Percentiles rank a stretch among this genome's conserved stretches.
Conservation (phyloP, 306 rosid species). For the Quercus parvula region DNA sequence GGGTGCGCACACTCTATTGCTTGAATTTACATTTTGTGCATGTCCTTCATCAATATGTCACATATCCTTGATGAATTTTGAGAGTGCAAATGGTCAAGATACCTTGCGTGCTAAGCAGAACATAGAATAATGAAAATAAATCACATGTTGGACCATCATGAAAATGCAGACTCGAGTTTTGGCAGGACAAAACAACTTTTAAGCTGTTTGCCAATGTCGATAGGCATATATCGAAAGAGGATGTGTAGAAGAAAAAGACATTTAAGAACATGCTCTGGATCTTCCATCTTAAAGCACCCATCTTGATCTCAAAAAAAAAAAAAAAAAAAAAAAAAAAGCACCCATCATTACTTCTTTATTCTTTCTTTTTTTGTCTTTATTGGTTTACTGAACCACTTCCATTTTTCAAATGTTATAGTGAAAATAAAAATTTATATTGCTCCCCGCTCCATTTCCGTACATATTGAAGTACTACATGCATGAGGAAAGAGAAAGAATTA, state of each 20-base stretch:
- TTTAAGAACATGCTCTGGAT: conserved; percentile 30
- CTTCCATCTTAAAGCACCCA: conserved; percentile 4
- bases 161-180: neutral
- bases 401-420: too few relatives aligned
- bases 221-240: neutral
- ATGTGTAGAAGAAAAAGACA: neutral
- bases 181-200: neutral
- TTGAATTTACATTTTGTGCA: neutral
- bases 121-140: neutral
- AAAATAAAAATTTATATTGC: too few relatives aligned
- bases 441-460: too few relatives aligned
- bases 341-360: neutral
- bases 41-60: neutral
- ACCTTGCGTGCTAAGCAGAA: neutral
- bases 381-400: too few relatives aligned
- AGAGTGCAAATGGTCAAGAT: neutral
- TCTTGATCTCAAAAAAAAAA: neutral
- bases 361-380: neutral
- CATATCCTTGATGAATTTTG: neutral
- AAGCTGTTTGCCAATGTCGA: neutral
- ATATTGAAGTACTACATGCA: too few relatives aligned
- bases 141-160: neutral
- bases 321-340: too few relatives aligned
- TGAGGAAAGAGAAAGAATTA: neutral
- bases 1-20: neutral